These are phyloP conservation scores for Begonia fuchsioides DNA, from an alignment of 306 rosid genomes.

Conservation along the genomic window DNA sequence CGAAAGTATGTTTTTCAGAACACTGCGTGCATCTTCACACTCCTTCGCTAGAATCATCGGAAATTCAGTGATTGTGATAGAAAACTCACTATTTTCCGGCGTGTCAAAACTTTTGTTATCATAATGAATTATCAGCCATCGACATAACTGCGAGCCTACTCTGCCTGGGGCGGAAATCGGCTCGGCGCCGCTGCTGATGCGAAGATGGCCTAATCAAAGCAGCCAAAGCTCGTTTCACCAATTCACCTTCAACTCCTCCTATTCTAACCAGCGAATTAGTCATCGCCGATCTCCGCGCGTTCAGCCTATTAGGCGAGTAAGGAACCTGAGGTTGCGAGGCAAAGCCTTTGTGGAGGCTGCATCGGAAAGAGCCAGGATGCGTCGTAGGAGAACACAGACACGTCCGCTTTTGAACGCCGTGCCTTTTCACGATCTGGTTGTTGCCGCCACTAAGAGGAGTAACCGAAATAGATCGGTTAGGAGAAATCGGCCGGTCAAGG, in stretches of 20 bases:
- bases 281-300: conserved; percentile 98
- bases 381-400: conserved; percentile 90
- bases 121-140: conserved; percentile 24
- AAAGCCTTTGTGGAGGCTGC: conserved; percentile 60
- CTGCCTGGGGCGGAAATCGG: conserved; percentile 48
- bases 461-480: too few species aligned
- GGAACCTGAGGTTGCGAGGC: conserved; percentile 27
- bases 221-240: too few species aligned
- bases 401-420: conserved; percentile 44
- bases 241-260: too few species aligned
- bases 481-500: conserved; percentile 53
- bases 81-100: not conserved
- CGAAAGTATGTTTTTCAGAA: conserved; percentile 4
- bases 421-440: too few species aligned
- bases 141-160: conserved; percentile 81
- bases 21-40: not conserved
- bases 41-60: conserved; percentile 6
- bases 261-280: conserved; percentile 86
- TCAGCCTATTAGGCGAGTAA: conserved; percentile 59
- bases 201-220: conserved; percentile 91
- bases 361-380: too few species aligned
- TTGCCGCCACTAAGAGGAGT: too few species aligned
- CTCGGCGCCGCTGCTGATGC: conserved; percentile 64
- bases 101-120: not conserved
- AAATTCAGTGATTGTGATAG: not conserved